phyloP scores from a whole-genome alignment of 2,329 filamentous ascomycete species.

The Pestalotiopsis sp. region DNA sequence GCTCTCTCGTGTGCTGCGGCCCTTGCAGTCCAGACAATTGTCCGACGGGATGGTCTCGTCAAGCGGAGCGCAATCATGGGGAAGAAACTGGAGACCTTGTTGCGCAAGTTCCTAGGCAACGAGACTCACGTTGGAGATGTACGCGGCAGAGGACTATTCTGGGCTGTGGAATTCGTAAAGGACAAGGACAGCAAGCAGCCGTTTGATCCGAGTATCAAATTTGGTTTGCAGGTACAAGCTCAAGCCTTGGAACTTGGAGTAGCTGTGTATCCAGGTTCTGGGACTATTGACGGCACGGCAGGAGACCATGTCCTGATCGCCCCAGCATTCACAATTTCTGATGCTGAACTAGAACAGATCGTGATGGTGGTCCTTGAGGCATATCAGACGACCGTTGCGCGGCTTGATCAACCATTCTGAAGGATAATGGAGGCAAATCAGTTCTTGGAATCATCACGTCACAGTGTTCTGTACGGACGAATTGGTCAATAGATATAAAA shows the following conservation, averaged over 20 bases:
- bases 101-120: slow-evolving; percentile 27
- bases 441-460: too few relatives aligned
- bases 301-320: background rate
- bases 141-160: slow-evolving; percentile 46
- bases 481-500: too few relatives aligned
- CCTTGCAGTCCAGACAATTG: slow-evolving; percentile 41
- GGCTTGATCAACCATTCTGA: background rate
- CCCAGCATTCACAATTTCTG: background rate
- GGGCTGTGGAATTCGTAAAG: slow-evolving; percentile 43
- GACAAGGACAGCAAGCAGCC: background rate
- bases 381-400: background rate
- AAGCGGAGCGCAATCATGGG: slow-evolving; percentile 37
- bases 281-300: background rate
- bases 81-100: slow-evolving; percentile 27
- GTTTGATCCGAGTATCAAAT: background rate
- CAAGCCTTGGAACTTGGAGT: background rate
- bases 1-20: slow-evolving; percentile 42
- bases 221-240: background rate
- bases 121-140: slow-evolving; percentile 24
- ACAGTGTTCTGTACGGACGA: too few relatives aligned
- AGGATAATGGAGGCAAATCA: too few relatives aligned
- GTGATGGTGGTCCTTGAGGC: background rate
- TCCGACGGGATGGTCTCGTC: slow-evolving; percentile 37
- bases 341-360: background rate
- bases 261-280: background rate